Percentiles rank a stretch among this genome's conserved stretches.
phyloP scores from a whole-genome alignment of 2,329 filamentous ascomycete genomes.

The Pyrenochaeta sp. region DNA sequence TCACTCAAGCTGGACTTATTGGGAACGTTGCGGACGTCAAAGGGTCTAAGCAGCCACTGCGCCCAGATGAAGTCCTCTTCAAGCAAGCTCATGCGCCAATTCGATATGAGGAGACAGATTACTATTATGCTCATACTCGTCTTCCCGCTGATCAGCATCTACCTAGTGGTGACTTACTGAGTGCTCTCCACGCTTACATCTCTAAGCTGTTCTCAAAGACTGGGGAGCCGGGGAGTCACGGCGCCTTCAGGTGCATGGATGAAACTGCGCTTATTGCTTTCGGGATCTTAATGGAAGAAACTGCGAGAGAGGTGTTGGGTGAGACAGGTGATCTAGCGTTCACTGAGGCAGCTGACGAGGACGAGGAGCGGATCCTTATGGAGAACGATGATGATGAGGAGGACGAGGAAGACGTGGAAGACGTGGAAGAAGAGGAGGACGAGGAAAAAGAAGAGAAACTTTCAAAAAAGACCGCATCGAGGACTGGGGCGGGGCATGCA shows the following conservation, averaged over 20 bases:
- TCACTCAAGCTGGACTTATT: constrained; percentile 34
- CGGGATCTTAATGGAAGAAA: constrained; percentile 78
- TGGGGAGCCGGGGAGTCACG: constrained; percentile 19
- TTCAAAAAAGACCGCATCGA: neutral
- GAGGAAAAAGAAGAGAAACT: too few species aligned
- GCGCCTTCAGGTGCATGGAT: constrained; percentile 71
- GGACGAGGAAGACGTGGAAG: neutral
- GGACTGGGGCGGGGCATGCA: neutral
- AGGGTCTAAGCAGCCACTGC: constrained; percentile 53
- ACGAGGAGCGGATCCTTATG: constrained; percentile 15
- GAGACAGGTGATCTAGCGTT: constrained; percentile 75
- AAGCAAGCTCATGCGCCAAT: constrained; percentile 69
- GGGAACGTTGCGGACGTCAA: constrained; percentile 56
- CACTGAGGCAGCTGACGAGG: constrained; percentile 61
- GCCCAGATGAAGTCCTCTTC: constrained; percentile 77
- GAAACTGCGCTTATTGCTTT: constrained; percentile 80
- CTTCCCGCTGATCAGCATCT: constrained; percentile 63
- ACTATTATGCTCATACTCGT: constrained; percentile 72
- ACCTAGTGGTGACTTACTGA: constrained; percentile 74
- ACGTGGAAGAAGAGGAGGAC: neutral
- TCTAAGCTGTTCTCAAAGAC: constrained; percentile 68
- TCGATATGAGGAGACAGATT: constrained; percentile 74
- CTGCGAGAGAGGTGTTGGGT: constrained; percentile 68
- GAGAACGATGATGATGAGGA: constrained; percentile 2
- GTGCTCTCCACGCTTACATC: constrained; percentile 72